These are phyloP conservation scores for Perkinsus marinus DNA, from an alignment of 169 alveolate genomes.

Conservation along the genomic window DNA sequence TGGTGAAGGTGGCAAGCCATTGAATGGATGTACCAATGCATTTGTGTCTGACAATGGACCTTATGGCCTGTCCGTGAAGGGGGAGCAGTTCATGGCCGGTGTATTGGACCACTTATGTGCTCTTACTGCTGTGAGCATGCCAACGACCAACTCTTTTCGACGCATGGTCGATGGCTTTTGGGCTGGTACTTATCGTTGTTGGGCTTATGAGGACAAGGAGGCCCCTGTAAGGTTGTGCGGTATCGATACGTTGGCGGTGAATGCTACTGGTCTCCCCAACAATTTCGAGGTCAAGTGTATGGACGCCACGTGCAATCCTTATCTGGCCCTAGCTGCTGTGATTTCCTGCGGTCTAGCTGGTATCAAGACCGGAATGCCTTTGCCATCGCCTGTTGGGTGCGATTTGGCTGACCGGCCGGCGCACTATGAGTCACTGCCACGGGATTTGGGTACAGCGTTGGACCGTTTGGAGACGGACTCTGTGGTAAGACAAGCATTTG, in stretches of 20 bases:
- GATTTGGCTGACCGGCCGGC: neutral
- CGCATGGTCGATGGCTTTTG: neutral
- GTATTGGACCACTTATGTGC: neutral
- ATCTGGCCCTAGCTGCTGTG: neutral
- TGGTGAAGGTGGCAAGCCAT: neutral
- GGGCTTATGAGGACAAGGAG: neutral
- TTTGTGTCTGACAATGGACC: neutral
- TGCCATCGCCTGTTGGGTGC: neutral
- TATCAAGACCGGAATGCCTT: neutral
- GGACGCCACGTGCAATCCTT: neutral
- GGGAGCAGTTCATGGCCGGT: neutral
- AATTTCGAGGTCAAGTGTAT: neutral
- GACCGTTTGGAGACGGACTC: neutral
- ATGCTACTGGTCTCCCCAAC: neutral
- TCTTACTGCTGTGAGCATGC: neutral
- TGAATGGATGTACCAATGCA: neutral
- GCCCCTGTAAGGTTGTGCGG: neutral
- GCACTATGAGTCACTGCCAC: neutral
- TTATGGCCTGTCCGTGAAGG: neutral
- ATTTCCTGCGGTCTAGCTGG: neutral
- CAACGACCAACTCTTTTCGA: neutral
- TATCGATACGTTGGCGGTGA: neutral
- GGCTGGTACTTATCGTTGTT: neutral
- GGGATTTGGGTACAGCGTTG: neutral
- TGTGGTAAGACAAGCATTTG: neutral